Base-by-base conservation (phyloP, 495 filamentous ascomycete genomes). In the Elaphomyces granulatus region DNA sequence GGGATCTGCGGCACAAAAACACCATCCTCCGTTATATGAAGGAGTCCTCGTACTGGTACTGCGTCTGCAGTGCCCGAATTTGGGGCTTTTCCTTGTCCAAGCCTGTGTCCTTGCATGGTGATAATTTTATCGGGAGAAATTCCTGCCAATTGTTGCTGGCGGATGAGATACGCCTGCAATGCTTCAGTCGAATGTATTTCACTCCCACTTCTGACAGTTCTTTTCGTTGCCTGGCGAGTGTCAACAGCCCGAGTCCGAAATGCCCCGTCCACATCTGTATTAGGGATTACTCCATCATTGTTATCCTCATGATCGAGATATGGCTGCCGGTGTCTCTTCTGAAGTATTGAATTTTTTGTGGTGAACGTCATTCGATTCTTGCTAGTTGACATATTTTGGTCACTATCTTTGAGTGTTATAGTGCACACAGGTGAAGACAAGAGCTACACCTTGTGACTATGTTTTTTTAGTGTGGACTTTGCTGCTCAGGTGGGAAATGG, bases 131-230 rank as follows among this genome's bases (percentile, higher is more conserved):
- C 41, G 1, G 37, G 44, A 2, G 46, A 43, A 19, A 64, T 53
- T 10, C 60, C 60, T 2, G 46, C 58, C 2, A 58, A 3, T 1
- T 49, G 32, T 37, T 64, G 60, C 40, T 56, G 49, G 6, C 49
- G 50, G 17, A 62, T 39, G n/a, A 64, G 48, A 30, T 51, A 57
- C 8, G 37, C 44, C 33, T 60, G 55, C 7, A 61, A 40, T 4
- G 32, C 33, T n/a, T 47, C 16, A 1, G 26, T n/a, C n/a, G n/a
- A n/a, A n/a, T n/a, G n/a, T n/a, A n/a, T n/a, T n/a, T n/a, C n/a
- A n/a, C n/a, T n/a, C n/a, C n/a, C n/a, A n/a, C n/a, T n/a, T n/a
- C n/a, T n/a, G n/a, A n/a, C n/a, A n/a, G n/a, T n/a, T n/a, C n/a
- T n/a, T n/a, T n/a, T n/a, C n/a, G n/a, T n/a, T n/a, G 23, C 6